Evolutionary conservation across 345 rosid genomes (phyloP), one percentile per base, ranked within the genome.

Genomic region (Eucalyptus marginata): DNA sequence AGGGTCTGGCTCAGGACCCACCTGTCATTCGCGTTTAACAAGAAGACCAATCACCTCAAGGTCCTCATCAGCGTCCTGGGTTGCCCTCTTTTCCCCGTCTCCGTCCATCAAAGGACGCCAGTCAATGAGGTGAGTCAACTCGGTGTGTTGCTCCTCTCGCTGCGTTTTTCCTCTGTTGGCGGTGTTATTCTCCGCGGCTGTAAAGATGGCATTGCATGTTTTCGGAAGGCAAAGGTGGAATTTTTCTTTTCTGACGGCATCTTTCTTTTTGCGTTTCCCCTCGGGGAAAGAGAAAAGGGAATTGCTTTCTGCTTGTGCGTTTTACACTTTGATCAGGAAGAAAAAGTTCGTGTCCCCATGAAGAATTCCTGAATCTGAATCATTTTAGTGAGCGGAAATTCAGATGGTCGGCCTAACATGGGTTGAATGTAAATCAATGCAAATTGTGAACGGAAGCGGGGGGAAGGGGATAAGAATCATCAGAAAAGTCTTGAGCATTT

Each of bases 51-150:
- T 71, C 93, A 96, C 87, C 93, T 94, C 91, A 96, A 92, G 89
- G 91, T 93, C 90, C 96, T 96, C 87, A 89, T 96, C 8, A 95
- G 99, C 90, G 98, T 96, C 90, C 94, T 96, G 51, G 99, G 95
- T 68, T 96, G 99, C 91, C 99, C 99, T 89, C 99, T 96, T 89
- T 96, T 96, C 90, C 99, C 99, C 27, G 93, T 96, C 86, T 91
- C 96, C 68, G 86, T 92, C 86, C 93, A 88, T 86, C 92, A 94
- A 64, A 91, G 94, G 79, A 89, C 88, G 62, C 88, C 95, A 90
- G 88, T 92, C 49, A 92, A 93, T 59, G 91, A 95, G 95, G 98
- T 94, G 85, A 58, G 87, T 40, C 47, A 25, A 40, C 47, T 76
- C 47, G 25, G 0, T 7, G 47, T 40, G 84, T 20, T 22, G 47